Conservation (phyloP, 768 basidiomycete genomes). For the Candolleomyces eurysporus region DNA sequence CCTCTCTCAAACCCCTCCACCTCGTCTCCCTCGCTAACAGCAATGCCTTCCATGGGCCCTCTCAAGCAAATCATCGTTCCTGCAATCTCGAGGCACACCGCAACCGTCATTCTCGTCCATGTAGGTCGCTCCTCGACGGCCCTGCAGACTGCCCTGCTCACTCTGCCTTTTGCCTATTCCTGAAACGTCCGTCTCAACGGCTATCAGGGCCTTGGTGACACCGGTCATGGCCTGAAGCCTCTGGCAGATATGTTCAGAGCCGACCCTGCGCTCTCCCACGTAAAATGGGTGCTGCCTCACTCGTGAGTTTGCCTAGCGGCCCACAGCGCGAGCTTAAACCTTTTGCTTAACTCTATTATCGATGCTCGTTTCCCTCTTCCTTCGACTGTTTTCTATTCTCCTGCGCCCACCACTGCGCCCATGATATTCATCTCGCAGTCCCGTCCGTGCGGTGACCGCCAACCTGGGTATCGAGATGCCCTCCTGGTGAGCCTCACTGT, state of each 20-base stretch:
- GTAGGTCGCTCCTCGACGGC: constrained; percentile 41
- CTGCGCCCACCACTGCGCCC: constrained; percentile 5
- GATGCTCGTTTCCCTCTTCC: neutral
- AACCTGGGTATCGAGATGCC: constrained; percentile 76
- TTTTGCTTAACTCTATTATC: neutral
- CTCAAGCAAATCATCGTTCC: constrained; percentile 55
- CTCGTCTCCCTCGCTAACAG: constrained; percentile 15
- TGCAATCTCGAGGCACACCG: constrained; percentile 65
- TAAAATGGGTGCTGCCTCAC: constrained; percentile 91
- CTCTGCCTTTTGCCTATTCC: neutral
- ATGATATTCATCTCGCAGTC: constrained; percentile 31
- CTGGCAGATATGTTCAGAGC: constrained; percentile 66
- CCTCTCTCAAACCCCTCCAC: constrained; percentile 20
- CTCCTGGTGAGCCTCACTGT: constrained; percentile 52
- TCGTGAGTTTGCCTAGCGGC: constrained; percentile 46
- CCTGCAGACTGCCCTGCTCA: neutral
- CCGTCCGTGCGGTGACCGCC: constrained; percentile 62
- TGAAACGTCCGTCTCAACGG: neutral
- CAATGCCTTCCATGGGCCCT: constrained; percentile 30
- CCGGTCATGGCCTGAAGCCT: constrained; percentile 73
- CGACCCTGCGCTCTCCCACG: constrained; percentile 57
- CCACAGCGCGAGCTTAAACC: constrained; percentile 1
- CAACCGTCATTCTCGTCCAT: constrained; percentile 89
- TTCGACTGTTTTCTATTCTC: neutral
- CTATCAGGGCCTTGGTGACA: constrained; percentile 70